Evolutionary conservation across 2,329 filamentous ascomycete species (phyloP).

Genomic region (Clonostachys rhizophaga): DNA sequence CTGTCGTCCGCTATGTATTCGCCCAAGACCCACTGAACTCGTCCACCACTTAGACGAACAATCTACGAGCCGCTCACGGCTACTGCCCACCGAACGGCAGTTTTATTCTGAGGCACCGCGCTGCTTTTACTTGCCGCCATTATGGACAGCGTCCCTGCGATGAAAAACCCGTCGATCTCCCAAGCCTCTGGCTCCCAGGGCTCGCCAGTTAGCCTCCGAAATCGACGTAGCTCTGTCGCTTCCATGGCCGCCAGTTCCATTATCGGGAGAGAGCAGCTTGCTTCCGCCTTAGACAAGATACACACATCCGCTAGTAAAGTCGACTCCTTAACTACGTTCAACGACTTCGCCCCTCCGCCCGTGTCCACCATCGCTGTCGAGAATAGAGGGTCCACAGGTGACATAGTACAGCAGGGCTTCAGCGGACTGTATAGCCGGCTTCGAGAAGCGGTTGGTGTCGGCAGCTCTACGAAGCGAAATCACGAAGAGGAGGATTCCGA

Average conservation of each 20-base stretch:
- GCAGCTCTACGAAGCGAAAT: conserved; percentile 34
- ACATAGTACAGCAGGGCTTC: conserved; percentile 78
- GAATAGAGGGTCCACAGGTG: conserved; percentile 64
- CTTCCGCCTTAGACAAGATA: conserved; percentile 78
- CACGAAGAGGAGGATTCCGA: conserved; percentile 2
- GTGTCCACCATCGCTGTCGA: conserved; percentile 54
- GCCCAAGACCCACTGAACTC: too few species aligned
- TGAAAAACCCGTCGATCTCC: conserved; percentile 8
- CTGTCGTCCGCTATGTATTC: too few species aligned
- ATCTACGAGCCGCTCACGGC: too few species aligned
- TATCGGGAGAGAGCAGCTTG: conserved; percentile 67
- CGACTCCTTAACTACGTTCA: conserved; percentile 84
- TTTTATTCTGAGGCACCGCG: too few species aligned
- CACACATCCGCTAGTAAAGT: conserved; percentile 85
- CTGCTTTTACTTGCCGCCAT: too few species aligned
- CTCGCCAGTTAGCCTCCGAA: conserved; percentile 22
- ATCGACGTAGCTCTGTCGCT: conserved; percentile 30
- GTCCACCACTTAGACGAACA: too few species aligned
- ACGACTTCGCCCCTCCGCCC: conserved; percentile 78
- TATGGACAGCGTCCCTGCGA: too few species aligned
- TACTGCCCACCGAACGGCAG: too few species aligned
- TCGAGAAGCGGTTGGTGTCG: conserved; percentile 73
- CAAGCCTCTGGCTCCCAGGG: conserved; percentile 14
- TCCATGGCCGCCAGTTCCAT: conserved; percentile 32
- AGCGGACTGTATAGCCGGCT: conserved; percentile 86